Conservation (phyloP, 2,329 filamentous ascomycete genomes). For the Penicillium italicum region DNA sequence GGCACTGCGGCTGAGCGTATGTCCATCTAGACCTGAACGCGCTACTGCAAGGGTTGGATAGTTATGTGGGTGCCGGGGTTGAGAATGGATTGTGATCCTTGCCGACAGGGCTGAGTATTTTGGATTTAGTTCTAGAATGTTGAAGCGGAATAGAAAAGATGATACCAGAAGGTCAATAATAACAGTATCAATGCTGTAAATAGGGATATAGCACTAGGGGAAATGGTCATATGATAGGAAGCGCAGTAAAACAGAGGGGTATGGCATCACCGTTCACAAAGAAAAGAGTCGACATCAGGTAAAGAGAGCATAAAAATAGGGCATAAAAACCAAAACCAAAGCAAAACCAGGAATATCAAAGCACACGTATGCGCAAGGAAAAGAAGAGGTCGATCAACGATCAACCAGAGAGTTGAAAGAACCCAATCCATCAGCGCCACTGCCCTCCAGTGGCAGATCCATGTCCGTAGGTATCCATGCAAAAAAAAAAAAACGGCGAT, state of each 20-base stretch:
- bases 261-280: conserved; percentile 7
- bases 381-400: conserved; percentile 15
- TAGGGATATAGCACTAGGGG: conserved; percentile 5
- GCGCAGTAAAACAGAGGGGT: conserved; percentile 9
- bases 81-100: neutral
- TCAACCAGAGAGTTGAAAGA: conserved; percentile 14
- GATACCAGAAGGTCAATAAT: neutral
- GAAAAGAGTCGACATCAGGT: conserved; percentile 2
- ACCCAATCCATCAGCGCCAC: conserved; percentile 21
- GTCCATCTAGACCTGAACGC: neutral
- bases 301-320: conserved; percentile 1
- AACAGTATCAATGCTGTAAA: conserved; percentile 3
- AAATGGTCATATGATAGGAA: conserved; percentile 2
- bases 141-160: neutral
- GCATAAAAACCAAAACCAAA: conserved; percentile 4
- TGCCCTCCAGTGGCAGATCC: conserved; percentile 27
- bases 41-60: neutral
- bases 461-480: conserved; percentile 24
- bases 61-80: neutral
- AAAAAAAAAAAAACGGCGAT: conserved; percentile 13
- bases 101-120: neutral
- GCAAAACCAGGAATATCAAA: neutral
- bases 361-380: conserved; percentile 16
- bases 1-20: neutral
- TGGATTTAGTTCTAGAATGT: neutral